Base-by-base conservation (phyloP, 129 eudicot genomes). In the Mikania micrantha region DNA sequence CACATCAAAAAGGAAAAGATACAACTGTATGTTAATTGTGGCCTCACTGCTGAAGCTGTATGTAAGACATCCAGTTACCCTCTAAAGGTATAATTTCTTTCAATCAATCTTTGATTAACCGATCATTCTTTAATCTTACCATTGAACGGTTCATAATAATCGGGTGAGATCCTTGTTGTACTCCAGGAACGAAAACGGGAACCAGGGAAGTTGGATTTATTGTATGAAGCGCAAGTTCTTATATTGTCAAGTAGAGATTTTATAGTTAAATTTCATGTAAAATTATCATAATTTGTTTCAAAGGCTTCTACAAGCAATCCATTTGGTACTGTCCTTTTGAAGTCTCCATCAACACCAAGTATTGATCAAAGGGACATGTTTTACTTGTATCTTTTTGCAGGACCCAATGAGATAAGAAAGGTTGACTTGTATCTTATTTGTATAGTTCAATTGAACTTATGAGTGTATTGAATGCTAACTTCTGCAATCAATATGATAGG, bases 1-100 rank as follows among this genome's bases (percentile, higher is more conserved):
- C 79, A 83, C 11, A 76, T 86, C 2, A 91, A 91, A 74, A 89
- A 74, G 71, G 97, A 91, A 67, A 88, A 79, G 80, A 91, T 91
- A 69, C 78, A 72, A 47, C 71, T 91, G 63, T 70, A 72, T 78
- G 84, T 91, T 10, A 78, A 81, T 36, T 73, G 81, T 62, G 96
- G 94, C 74, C 69, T 79, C 32, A 85, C 64, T 52, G 73, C 82
- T 27, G 94, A 91, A 68, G 74, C 85, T 47, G 31, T 80, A 74
- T 91, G 85, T 35, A 79, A 72, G 65, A 78, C 84, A 31, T 66
- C 71, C 54, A 88, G 94, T 88, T 96, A 91, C 81, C 96, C 94
- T 25, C 67, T 91, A 24, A 91, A 88, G 97, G 97, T 91, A 52
- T 62, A 54, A 31, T 7, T 64, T n/a, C n/a, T n/a, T n/a, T 60